Base-by-base conservation (phyloP, 495 filamentous ascomycete species). In the Astrocystis sublimbata region DNA sequence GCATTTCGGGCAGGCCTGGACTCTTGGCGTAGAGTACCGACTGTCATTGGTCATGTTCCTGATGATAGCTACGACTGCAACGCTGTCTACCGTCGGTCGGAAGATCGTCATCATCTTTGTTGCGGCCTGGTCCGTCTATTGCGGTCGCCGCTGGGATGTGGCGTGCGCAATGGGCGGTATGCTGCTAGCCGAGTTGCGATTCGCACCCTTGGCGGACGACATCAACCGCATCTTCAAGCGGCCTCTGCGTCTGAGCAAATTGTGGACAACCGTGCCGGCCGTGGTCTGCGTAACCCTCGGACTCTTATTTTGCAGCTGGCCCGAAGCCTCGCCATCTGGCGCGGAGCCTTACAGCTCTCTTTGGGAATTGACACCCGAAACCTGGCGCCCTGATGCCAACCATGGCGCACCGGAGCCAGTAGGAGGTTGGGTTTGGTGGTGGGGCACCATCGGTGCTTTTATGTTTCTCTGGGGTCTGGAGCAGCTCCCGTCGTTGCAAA, bases 1-100 rank as follows among this genome's bases (percentile, higher is more conserved):
- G 15, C 52, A 56, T 42, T 56, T 4, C 15, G 52, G 36, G n/a
- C 52, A 56, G 23, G 52, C 52, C 6, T 56, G 52, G 52, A 56
- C 52, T 56, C 52, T 56, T 30, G 52, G 52, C 24, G 52, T 56
- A 42, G 52, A 56, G 36, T 56, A 56, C 42, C 36, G 52, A 30
- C 52, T 56, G 24, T 56, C 52, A 21, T 56, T 56, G 23, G 52
- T 17, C 19, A 56, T 56, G 52, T 56, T 56, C 52, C 42, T 56
- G 52, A 56, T 56, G 52, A 56, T 56, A 56, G 52, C 52, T 24
- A 56, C 52, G 36, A 56, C 52, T 13, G 52, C 52, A 42, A 56
- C 52, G 36, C 52, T 56, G 24, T 41, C 52, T 42, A 56, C 52
- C 36, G 52, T 56, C 36, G 21, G 35, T 19, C 52, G 52, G 52